phyloP scores from a whole-genome alignment of 2,329 filamentous ascomycete genomes.

The Cercospora berteroae region DNA sequence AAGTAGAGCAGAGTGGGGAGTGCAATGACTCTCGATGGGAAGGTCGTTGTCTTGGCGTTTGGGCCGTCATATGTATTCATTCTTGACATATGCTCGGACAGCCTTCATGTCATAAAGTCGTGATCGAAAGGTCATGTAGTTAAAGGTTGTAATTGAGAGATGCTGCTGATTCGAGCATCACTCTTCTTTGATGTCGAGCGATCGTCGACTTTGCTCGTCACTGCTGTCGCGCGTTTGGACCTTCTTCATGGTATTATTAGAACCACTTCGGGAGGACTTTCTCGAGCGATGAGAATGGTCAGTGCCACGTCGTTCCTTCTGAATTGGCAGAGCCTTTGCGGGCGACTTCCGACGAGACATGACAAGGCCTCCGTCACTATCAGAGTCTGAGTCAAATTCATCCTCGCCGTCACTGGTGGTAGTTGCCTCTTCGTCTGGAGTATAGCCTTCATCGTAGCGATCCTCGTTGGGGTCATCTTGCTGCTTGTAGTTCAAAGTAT shows the following conservation, averaged over 20 bases:
- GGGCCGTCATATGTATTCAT: constrained; percentile 7
- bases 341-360: constrained; percentile 38
- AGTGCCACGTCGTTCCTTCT: constrained; percentile 33
- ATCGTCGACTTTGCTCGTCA: constrained; percentile 25
- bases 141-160: not conserved
- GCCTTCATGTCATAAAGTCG: constrained; percentile 18
- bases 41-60: not conserved
- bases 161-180: constrained; percentile 10
- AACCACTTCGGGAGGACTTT: constrained; percentile 48
- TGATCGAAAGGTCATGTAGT: constrained; percentile 2
- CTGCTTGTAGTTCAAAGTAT: constrained; percentile 36
- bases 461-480: constrained; percentile 26
- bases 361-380: constrained; percentile 42
- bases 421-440: constrained; percentile 34
- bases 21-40: not conserved
- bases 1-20: constrained; percentile 17
- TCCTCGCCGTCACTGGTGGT: constrained; percentile 44
- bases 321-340: constrained; percentile 13
- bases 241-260: constrained; percentile 53
- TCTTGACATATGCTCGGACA: constrained; percentile 3
- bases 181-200: constrained; percentile 28
- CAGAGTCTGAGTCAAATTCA: constrained; percentile 41
- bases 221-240: constrained; percentile 37
- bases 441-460: constrained; percentile 36
- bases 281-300: constrained; percentile 36